phyloP scores from a whole-genome alignment of 805 yeast genomes.

The Candida dajiaensis region DNA sequence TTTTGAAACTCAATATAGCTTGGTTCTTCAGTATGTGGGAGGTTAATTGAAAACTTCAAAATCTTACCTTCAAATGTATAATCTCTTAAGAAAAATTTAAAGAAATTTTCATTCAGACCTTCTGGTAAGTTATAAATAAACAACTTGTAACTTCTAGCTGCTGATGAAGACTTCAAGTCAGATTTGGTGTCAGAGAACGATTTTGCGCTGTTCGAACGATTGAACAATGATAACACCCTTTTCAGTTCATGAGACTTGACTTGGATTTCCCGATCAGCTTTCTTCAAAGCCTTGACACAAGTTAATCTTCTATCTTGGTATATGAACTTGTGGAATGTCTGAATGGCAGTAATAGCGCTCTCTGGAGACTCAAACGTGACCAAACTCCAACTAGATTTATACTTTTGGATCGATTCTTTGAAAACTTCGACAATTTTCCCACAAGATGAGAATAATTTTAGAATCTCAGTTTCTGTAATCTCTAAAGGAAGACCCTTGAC shows the following conservation, averaged over 20 bases:
- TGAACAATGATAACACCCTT: neutral
- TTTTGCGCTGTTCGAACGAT: neutral
- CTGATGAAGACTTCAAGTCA: neutral
- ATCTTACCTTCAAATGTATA: constrained; percentile 19
- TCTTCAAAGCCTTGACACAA: constrained; percentile 26
- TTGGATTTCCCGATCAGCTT: constrained; percentile 12
- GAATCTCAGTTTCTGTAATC: constrained; percentile 34
- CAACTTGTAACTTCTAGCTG: constrained; percentile 5
- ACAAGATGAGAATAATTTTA: constrained; percentile 37
- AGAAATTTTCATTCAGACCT: constrained; percentile 22
- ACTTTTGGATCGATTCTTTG: constrained; percentile 39
- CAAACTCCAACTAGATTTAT: constrained; percentile 37
- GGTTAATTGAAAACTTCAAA: constrained; percentile 14
- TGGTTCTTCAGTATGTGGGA: constrained; percentile 5
- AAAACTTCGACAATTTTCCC: constrained; percentile 47
- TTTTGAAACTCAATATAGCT: constrained; percentile 24
- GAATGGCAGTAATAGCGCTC: constrained; percentile 41
- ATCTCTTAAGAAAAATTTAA: constrained; percentile 20
- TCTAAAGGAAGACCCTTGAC: constrained; percentile 41
- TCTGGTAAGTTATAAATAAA: constrained; percentile 22
- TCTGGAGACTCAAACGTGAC: constrained; percentile 40
- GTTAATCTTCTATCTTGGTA: constrained; percentile 25
- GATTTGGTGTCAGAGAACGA: neutral
- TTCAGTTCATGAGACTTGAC: constrained; percentile 1
- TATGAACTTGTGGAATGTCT: constrained; percentile 23